Base-by-base conservation (phyloP, 352 stramenopile genomes). In the Globisporangium rhizosaccharum region DNA sequence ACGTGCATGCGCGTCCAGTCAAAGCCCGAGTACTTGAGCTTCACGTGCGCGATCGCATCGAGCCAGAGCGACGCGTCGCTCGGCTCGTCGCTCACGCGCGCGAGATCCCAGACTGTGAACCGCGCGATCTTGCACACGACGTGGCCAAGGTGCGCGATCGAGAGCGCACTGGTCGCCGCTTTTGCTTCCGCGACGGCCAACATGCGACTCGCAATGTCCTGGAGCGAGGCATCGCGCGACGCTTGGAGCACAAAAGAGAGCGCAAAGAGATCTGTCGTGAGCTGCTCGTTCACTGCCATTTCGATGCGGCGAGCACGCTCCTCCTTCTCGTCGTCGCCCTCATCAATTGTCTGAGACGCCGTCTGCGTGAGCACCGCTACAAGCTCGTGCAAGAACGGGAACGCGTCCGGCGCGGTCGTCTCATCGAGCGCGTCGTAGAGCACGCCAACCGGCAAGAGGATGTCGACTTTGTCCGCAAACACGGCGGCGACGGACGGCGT, bases 191-290 rank as follows among this genome's bases (percentile, higher is more conserved):
- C 79, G 20, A 82, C 30, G 0, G 62, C 59, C 33, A 86, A 53
- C 72, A 89, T 85, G 4, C 56, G 51, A n/a, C 66, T 48, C 28
- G 57, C 82, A 1, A 85, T 45, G 23, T 67, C 56, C 44, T 84
- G 71, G n/a, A 79, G 50, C 46, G 47, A 17, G 1, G 28, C 20
- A 23, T 60, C 44, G 3, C n/a, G 12, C 4, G 70, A 72, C 15
- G 59, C 47, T 25, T 77, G 67, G 4, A 81, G 60, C 26, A 88
- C 70, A 26, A 90, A 91, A 6, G 81, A 82, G 25, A 89, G 68
- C 4, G 81, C 83, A 60, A 91, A 84, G 30, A 90, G 59, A 57
- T 91, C 83, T 0, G 79, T 87, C 8, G 73, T 86, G 15, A 92
- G 42, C 48, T 91, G 82, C 42, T 85, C 74, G 26, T 79, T 62